Conservation (phyloP, 2,329 filamentous ascomycete species). For the Dothidotthia symphoricarpi region DNA sequence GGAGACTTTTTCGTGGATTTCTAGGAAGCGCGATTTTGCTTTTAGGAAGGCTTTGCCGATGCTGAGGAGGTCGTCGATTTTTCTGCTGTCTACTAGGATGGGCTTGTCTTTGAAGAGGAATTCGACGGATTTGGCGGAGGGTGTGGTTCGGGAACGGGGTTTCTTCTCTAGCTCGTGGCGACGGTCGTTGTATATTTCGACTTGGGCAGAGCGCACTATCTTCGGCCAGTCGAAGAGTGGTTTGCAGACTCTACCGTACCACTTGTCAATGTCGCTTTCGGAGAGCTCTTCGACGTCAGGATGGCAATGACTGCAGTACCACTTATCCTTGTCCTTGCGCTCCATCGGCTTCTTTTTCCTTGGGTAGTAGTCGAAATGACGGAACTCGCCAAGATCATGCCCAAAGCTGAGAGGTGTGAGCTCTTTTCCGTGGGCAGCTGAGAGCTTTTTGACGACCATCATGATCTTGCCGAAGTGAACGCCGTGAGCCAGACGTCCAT, state of each 20-base stretch:
- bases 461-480: conserved; percentile 45
- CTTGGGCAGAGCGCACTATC: conserved; percentile 11
- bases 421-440: conserved; percentile 21
- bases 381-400: conserved; percentile 8
- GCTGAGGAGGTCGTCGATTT: conserved; percentile 29
- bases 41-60: conserved; percentile 34
- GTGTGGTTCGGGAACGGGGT: conserved; percentile 26
- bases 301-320: no score
- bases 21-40: conserved; percentile 23
- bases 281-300: no score
- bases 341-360: neutral
- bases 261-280: no score
- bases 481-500: conserved; percentile 41
- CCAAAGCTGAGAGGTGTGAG: conserved; percentile 39
- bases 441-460: conserved; percentile 39
- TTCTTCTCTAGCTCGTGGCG: conserved; percentile 28
- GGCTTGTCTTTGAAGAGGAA: conserved; percentile 39
- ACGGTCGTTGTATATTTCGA: conserved; percentile 34
- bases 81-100: conserved; percentile 31
- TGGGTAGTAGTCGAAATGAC: conserved; percentile 7
- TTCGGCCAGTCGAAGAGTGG: conserved; percentile 26
- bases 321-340: conserved; percentile 9
- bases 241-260: conserved; percentile 35
- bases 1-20: conserved; percentile 28
- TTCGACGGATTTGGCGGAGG: conserved; percentile 39